Percentiles rank a stretch among this genome's conserved stretches.
These are phyloP conservation scores for Rhododendron vialii DNA, from an alignment of 148 eudicot species.

Conservation along the genomic window DNA sequence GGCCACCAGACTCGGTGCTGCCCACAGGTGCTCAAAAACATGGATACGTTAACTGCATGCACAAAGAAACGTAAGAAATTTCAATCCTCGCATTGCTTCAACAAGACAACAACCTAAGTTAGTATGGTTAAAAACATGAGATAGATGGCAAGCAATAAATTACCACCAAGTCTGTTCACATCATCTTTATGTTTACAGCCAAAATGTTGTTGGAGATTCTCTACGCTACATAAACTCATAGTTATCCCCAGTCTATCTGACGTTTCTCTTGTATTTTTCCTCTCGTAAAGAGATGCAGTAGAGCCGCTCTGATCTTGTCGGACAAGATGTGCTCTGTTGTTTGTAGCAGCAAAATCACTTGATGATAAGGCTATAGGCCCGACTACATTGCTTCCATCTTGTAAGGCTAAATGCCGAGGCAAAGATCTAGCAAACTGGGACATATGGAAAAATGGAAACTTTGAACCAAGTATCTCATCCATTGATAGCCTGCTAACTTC, in stretches of 20 bases:
- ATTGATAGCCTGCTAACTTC: background rate
- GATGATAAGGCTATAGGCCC: background rate
- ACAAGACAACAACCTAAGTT: background rate
- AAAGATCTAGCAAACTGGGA: background rate
- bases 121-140: background rate
- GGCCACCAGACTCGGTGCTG: background rate
- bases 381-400: background rate
- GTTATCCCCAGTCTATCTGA: background rate
- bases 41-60: background rate
- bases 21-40: background rate
- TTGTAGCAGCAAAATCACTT: background rate
- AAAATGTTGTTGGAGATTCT: background rate
- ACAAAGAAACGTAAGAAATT: background rate
- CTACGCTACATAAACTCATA: background rate
- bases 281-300: background rate
- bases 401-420: background rate
- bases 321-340: conserved; percentile 15
- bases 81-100: background rate
- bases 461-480: background rate
- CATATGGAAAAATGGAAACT: background rate
- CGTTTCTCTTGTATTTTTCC: background rate
- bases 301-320: background rate
- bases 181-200: background rate
- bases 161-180: background rate
- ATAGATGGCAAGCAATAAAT: background rate